Percentiles rank a stretch among this genome's conserved stretches.
Evolutionary conservation across 2,329 filamentous ascomycete species (phyloP).

Genomic region (Cephalotrichum gorgonifer): DNA sequence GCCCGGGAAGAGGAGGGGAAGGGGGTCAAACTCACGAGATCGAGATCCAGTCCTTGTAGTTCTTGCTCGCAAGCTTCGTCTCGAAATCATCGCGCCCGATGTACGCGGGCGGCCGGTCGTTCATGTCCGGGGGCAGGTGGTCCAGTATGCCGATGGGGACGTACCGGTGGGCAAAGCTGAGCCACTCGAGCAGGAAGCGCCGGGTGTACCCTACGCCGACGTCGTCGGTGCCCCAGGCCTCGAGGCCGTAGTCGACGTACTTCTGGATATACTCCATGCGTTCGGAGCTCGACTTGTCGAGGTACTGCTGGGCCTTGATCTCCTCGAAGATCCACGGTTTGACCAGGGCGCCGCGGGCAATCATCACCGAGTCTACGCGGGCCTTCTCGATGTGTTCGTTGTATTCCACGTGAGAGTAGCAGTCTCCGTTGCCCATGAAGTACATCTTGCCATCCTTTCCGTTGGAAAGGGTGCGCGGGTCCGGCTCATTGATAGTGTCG

Average conservation of each 20-base stretch:
- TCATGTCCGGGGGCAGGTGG: slow-evolving; percentile 74
- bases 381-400: slow-evolving; percentile 64
- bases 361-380: slow-evolving; percentile 88
- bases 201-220: slow-evolving; percentile 83
- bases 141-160: slow-evolving; percentile 84
- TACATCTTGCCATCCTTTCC: slow-evolving; percentile 60
- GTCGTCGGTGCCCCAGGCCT: slow-evolving; percentile 94
- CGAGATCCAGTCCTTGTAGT: slow-evolving; percentile 98
- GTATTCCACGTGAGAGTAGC: slow-evolving; percentile 88
- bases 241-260: slow-evolving; percentile 81
- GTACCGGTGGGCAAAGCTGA: slow-evolving; percentile 89
- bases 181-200: slow-evolving; percentile 87
- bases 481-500: slow-evolving; percentile 71
- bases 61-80: slow-evolving; percentile 79
- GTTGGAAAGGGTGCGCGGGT: slow-evolving; percentile 62
- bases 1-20: neutral
- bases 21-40: slow-evolving; percentile 59
- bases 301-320: slow-evolving; percentile 81
- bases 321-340: slow-evolving; percentile 99
- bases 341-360: slow-evolving; percentile 88
- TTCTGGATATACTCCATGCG: slow-evolving; percentile 78
- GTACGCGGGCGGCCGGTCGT: slow-evolving; percentile 81
- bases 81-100: slow-evolving; percentile 81
- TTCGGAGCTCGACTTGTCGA: slow-evolving; percentile 87
- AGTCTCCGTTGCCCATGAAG: slow-evolving; percentile 95